Base-by-base conservation (phyloP, 2,329 filamentous ascomycete genomes). In the Uncinocarpus reesii region DNA sequence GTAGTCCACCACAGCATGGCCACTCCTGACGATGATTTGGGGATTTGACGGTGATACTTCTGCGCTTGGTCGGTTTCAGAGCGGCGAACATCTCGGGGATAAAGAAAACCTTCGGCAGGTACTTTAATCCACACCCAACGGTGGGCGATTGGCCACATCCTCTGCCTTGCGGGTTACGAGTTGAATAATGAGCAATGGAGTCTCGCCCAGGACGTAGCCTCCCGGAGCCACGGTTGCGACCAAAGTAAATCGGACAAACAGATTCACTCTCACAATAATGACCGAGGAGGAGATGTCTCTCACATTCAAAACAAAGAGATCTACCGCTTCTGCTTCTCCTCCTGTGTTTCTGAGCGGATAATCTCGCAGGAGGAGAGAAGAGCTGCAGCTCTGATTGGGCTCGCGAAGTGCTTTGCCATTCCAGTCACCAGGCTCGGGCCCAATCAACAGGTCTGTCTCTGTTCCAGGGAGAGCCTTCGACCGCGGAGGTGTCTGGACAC, bases 281-380 rank as follows among this genome's bases (percentile, higher is more conserved):
- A 20, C 20, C 37, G 37, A 40, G 20, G 18, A 32, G 37, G 37
- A 40, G 21, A 24, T 24, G 7, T 21, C 10, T 24, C 20, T 7
- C 20, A 40, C n/a, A 20, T 40, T 24, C 21, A 40, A 40, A 40
- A 40, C 37, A 40, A 40, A 40, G 37, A 35, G 37, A 24, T 38
- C 21, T 23, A 35, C 15, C n/a, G 10, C 32, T 16, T n/a, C n/a
- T n/a, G n/a, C n/a, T 10, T 35, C 32, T 18, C n/a, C 3, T 8
- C 7, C 35, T 32, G 20, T 32, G 15, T 20, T 18, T 43, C 18
- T 32, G 31, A 7, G 11, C 4, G 31, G 34, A 38, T 46, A 46
- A 46, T 46, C 20, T 46, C 43, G 43, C 43, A 46, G 43, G 32
- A 38, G 26, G 18, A 6, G n/a, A 4, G 37, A 20, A 20, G n/a